Conservation (phyloP, 352 stramenopile species). For the Phytophthora citricola region DNA sequence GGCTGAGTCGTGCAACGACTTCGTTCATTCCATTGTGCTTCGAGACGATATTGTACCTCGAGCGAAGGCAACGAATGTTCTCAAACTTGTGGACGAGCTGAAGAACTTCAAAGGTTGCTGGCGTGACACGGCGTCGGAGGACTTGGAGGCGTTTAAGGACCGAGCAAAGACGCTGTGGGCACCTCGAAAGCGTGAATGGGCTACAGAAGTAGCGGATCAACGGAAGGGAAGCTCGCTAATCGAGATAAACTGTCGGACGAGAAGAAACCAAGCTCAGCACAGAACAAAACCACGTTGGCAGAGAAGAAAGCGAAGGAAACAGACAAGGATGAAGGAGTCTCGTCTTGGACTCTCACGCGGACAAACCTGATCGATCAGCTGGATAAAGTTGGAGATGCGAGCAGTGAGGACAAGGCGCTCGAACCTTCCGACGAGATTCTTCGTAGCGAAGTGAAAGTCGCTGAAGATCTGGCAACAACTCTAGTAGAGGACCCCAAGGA, state of each 20-base stretch:
- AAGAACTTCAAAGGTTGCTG: conserved; percentile 86
- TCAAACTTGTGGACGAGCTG: conserved; percentile 77
- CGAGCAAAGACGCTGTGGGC: conserved; percentile 86
- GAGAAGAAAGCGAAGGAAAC: conserved; percentile 36
- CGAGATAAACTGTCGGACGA: conserved; percentile 13
- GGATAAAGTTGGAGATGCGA: conserved; percentile 50
- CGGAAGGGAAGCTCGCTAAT: conserved; percentile 50
- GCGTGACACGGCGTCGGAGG: conserved; percentile 80
- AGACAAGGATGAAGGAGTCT: conserved; percentile 45
- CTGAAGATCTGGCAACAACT: conserved; percentile 53
- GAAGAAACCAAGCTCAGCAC: conserved; percentile 21
- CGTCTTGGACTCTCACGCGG: conserved; percentile 74
- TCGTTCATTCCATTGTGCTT: conserved; percentile 87
- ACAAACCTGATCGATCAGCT: conserved; percentile 84
- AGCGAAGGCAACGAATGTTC: conserved; percentile 84
- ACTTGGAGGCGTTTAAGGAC: conserved; percentile 84
- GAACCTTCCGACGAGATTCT: conserved; percentile 42
- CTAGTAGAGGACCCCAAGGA: conserved; percentile 74
- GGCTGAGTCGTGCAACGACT: conserved; percentile 77
- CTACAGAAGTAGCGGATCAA: conserved; percentile 65
- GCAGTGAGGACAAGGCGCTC: conserved; percentile 40
- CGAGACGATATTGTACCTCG: conserved; percentile 88
- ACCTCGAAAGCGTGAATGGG: conserved; percentile 84
- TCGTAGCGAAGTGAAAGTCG: conserved; percentile 64
- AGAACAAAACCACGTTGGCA: conserved; percentile 20